phyloP scores from a whole-genome alignment of 345 rosid genomes.

The Salix dunnii region DNA sequence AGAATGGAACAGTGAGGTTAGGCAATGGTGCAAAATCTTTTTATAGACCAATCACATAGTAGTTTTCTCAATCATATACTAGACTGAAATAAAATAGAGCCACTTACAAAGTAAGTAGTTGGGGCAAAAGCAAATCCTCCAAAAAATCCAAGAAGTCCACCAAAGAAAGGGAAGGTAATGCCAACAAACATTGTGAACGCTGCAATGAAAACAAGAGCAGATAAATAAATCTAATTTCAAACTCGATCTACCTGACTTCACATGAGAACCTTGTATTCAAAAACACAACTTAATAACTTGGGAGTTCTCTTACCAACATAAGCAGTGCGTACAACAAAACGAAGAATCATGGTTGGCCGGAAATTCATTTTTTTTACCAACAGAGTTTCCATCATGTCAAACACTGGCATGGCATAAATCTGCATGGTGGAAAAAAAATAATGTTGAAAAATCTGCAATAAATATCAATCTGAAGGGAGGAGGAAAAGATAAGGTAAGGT shows the following conservation, averaged over 20 bases:
- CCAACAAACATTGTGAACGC: conserved; percentile 28
- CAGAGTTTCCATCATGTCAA: conserved; percentile 31
- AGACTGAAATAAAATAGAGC: not conserved
- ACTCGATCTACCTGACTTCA: not conserved
- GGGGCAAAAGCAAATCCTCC: conserved; percentile 38
- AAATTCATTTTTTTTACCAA: conserved; percentile 25
- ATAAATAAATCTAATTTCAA: not conserved
- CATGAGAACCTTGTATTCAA: not conserved
- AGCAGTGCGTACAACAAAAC: conserved; percentile 18
- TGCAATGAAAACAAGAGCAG: not conserved
- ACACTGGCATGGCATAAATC: conserved; percentile 33
- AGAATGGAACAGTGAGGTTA: not conserved
- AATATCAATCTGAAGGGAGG: not conserved
- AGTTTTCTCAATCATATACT: not conserved
- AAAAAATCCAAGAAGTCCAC: conserved; percentile 25
- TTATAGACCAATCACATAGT: not conserved
- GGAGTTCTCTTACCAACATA: conserved; percentile 26
- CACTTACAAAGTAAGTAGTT: conserved; percentile 32
- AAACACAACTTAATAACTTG: not conserved
- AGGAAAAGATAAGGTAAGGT: not conserved
- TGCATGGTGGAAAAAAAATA: not conserved
- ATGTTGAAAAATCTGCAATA: not conserved
- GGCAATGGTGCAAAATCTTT: not conserved
- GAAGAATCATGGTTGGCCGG: conserved; percentile 16
- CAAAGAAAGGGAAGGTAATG: conserved; percentile 32